Base-by-base conservation (phyloP, 306 rosid genomes). In the Erythrophleum fordii region DNA sequence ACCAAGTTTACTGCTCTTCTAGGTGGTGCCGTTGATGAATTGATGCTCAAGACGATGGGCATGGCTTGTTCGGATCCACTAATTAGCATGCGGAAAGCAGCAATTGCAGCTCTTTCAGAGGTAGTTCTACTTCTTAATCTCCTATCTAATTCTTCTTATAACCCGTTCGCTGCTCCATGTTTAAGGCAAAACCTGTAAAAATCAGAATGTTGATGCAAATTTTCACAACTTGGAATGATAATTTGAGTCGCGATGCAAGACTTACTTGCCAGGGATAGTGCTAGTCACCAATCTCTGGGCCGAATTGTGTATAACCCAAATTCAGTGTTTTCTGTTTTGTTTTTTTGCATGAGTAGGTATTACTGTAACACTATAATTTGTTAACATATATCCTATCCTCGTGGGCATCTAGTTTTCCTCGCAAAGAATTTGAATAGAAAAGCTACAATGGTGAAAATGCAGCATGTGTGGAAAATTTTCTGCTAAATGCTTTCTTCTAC, bases 31-130 rank as follows among this genome's bases (percentile, higher is more conserved):
- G 83, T 95, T 82, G 97, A 92, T 83, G 91, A 86, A 83, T 87
- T 86, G 71, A 88, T 95, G 87, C 89, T 95, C 71, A 91, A 91
- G 89, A 87, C 90, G 29, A 85, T 93, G 88, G 93, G 93, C 37
- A 75, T 89, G 88, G 94, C 97, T 74, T 95, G 99, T 79, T 95
- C 97, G 1, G 99, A 95, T 85, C 95, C 97, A 41, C 97, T 95
- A 59, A 87, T 93, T 79, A 95, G 95, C 90, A 95, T 95, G 58
- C 84, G 97, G 59, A 95, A 95, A 87, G 89, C 99, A 0, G 97
- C 97, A 22, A 71, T 83, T 73, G 79, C 88, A 51, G 94, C 99
- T 71, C 94, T 95, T 64, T 95, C 97, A 0, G 92, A 91, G 93
- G 99, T 91, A 77, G 59, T 41, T 80, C 61, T 73, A 14, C 58